phyloP scores from a whole-genome alignment of 2,329 filamentous ascomycete genomes.

The Blastomyces parvus region DNA sequence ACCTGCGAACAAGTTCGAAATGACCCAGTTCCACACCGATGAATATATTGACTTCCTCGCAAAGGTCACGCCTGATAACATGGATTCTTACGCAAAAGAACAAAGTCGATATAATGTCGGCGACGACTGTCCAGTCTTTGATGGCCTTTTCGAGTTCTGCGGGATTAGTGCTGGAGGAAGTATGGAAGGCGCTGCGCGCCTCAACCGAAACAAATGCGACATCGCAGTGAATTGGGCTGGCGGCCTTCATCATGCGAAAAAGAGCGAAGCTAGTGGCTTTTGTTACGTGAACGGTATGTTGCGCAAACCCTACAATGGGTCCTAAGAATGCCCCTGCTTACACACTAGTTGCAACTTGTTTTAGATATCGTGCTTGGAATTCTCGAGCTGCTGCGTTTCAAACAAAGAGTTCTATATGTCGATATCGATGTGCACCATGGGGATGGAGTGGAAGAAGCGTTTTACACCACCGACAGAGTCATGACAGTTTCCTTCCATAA shows the following conservation, averaged over 20 bases:
- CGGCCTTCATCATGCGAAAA: constrained; percentile 92
- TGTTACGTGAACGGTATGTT: constrained; percentile 80
- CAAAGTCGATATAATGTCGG: constrained; percentile 70
- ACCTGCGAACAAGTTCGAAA: constrained; percentile 61
- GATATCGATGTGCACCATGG: constrained; percentile 61
- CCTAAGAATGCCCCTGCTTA: background rate
- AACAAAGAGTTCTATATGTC: constrained; percentile 56
- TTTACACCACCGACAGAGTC: constrained; percentile 61
- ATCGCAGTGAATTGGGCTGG: constrained; percentile 79
- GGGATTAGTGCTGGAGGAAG: constrained; percentile 60
- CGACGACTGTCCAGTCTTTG: constrained; percentile 56
- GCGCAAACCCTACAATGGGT: background rate
- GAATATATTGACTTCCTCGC: constrained; percentile 64
- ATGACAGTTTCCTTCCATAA: constrained; percentile 67
- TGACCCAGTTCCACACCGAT: constrained; percentile 65
- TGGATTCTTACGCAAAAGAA: constrained; percentile 86
- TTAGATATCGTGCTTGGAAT: constrained; percentile 58
- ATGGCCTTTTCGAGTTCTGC: constrained; percentile 61
- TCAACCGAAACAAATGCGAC: constrained; percentile 60
- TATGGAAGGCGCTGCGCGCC: constrained; percentile 60
- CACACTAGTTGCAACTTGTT: constrained; percentile 15
- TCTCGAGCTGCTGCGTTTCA: constrained; percentile 54
- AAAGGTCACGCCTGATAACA: constrained; percentile 96
- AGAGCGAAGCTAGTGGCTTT: constrained; percentile 87
- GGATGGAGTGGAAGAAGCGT: constrained; percentile 61